phyloP scores from a whole-genome alignment of 2,329 filamentous ascomycete genomes.

The Orbilia javanica region DNA sequence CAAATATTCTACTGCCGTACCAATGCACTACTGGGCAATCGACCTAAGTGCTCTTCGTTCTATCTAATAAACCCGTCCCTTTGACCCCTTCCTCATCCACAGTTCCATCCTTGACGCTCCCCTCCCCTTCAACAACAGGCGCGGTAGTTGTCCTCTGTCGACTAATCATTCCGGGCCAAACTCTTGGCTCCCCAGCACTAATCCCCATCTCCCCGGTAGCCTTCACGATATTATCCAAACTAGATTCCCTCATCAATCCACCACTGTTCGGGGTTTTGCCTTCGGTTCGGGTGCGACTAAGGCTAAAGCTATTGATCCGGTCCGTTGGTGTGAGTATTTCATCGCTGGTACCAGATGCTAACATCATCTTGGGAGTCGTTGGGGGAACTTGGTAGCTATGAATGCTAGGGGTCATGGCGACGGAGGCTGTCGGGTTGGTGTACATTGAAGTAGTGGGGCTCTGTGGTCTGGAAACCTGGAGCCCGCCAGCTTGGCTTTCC shows the following conservation, averaged over 20 bases:
- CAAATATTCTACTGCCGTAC: background rate
- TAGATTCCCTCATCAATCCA: slow-evolving; percentile 28
- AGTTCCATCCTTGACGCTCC: slow-evolving; percentile 13
- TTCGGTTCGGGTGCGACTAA: slow-evolving; percentile 39
- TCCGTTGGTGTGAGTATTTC: slow-evolving; percentile 29
- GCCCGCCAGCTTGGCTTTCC: background rate
- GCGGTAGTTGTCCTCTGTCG: slow-evolving; percentile 55
- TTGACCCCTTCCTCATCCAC: slow-evolving; percentile 28
- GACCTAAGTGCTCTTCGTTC: slow-evolving; percentile 17
- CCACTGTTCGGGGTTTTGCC: slow-evolving; percentile 16
- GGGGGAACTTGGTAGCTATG: slow-evolving; percentile 55
- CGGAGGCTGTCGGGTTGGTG: slow-evolving; percentile 59
- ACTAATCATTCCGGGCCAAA: slow-evolving; percentile 62
- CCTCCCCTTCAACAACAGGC: slow-evolving; percentile 11
- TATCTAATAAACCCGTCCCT: slow-evolving; percentile 43
- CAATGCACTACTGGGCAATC: background rate
- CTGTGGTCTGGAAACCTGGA: slow-evolving; percentile 59
- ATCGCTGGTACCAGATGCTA: slow-evolving; percentile 8
- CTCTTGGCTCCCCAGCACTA: slow-evolving; percentile 60
- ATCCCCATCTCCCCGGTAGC: slow-evolving; percentile 60
- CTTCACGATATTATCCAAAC: slow-evolving; percentile 53
- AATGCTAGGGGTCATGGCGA: slow-evolving; percentile 54
- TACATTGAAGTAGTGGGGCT: slow-evolving; percentile 62
- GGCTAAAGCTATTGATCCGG: slow-evolving; percentile 26
- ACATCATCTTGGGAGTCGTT: slow-evolving; percentile 41